Conservation (phyloP, 2,329 filamentous ascomycete genomes). For the Alternaria solani region DNA sequence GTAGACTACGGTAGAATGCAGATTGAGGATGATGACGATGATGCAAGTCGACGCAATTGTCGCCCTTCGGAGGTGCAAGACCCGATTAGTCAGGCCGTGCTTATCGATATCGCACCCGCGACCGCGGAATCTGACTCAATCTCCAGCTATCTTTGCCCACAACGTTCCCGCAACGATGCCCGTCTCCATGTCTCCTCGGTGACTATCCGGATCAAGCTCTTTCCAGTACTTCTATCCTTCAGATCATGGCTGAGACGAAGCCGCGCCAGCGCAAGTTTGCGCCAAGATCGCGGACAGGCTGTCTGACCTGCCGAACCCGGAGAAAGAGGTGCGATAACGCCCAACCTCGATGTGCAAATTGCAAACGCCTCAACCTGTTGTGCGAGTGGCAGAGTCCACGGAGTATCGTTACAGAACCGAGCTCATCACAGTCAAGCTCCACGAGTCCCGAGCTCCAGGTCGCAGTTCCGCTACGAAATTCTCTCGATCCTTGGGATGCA, state of each 20-base stretch:
- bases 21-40: background rate
- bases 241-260: conserved; percentile 43
- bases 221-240: conserved; percentile 8
- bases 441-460: conserved; percentile 25
- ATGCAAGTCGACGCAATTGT: background rate
- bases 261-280: conserved; percentile 49
- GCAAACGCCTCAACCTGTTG: conserved; percentile 45
- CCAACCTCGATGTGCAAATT: conserved; percentile 47
- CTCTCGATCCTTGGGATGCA: conserved; percentile 43
- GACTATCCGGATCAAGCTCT: conserved; percentile 20
- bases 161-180: conserved; percentile 17
- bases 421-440: conserved; percentile 14
- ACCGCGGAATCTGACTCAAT: conserved; percentile 16
- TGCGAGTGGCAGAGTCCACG: conserved; percentile 49
- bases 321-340: conserved; percentile 48
- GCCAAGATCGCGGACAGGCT: conserved; percentile 47
- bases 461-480: conserved; percentile 25
- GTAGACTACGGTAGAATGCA: background rate
- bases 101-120: conserved; percentile 16
- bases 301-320: conserved; percentile 46
- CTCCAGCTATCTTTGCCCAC: conserved; percentile 11
- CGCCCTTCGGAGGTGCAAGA: conserved; percentile 4
- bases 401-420: conserved; percentile 24
- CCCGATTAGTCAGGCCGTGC: conserved; percentile 13
- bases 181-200: conserved; percentile 14